These are phyloP conservation scores for Mortierella hygrophila DNA, from an alignment of 192 early-diverging fungal genomes.

Conservation along the genomic window DNA sequence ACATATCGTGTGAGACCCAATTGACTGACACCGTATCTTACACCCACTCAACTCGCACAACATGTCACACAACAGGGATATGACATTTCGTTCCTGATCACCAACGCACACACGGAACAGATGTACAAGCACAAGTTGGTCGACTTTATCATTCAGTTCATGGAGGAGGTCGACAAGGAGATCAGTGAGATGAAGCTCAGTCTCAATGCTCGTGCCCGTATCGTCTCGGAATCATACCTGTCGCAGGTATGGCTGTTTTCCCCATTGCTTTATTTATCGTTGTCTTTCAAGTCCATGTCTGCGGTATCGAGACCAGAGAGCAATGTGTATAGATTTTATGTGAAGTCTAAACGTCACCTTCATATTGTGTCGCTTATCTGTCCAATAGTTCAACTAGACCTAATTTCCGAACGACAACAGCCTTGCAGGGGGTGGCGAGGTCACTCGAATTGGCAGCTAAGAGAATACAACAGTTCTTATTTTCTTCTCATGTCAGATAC, in stretches of 20 bases:
- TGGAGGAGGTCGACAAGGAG: slow-evolving; percentile 99
- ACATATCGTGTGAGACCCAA: background rate
- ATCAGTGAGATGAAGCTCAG: slow-evolving; percentile 99
- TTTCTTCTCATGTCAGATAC: background rate
- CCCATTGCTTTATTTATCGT: background rate
- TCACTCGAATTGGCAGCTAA: background rate
- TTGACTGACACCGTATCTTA: background rate
- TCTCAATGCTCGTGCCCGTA: slow-evolving; percentile 85
- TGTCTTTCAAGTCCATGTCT: background rate
- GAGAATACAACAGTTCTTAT: background rate
- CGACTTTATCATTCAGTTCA: slow-evolving; percentile 99
- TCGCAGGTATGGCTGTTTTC: slow-evolving; percentile 21
- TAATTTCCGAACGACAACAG: background rate
- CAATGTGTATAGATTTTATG: background rate
- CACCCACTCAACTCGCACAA: background rate
- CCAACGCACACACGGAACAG: slow-evolving; percentile 97
- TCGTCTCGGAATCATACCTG: slow-evolving; percentile 86
- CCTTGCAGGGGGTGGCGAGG: background rate
- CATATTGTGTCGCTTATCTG: slow-evolving; percentile 4
- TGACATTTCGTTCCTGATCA: slow-evolving; percentile 97
- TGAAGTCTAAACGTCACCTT: slow-evolving; percentile 7
- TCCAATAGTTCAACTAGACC: slow-evolving; percentile 15
- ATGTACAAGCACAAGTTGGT: slow-evolving; percentile 99
- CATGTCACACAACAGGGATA: slow-evolving; percentile 78
- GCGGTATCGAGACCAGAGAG: background rate